Evolutionary conservation across 371 early-diverging fungal genomes (phyloP).

Genomic region (Apophysomyces trapeziformis): DNA sequence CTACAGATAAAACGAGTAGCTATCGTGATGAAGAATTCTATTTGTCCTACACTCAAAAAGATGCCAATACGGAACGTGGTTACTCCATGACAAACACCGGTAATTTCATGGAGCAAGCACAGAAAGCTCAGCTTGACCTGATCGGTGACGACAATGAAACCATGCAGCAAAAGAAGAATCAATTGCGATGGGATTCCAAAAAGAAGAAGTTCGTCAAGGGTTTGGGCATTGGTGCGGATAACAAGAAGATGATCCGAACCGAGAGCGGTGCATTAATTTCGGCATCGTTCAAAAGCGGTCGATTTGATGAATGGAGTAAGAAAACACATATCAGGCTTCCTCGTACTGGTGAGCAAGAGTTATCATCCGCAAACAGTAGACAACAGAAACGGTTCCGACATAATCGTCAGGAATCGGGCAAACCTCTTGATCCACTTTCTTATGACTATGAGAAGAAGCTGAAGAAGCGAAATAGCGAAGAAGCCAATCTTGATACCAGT

Average conservation of each 20-base stretch:
- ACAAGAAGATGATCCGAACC: constrained; percentile 92
- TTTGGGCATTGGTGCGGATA: constrained; percentile 89
- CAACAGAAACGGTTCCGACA: constrained; percentile 64
- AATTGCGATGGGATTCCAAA: constrained; percentile 90
- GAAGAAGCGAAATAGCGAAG: constrained; percentile 60
- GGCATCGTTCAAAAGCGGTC: constrained; percentile 88
- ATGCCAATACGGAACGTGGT: constrained; percentile 89
- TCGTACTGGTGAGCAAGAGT: constrained; percentile 86
- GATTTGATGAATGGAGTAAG: constrained; percentile 88
- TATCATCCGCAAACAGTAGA: constrained; percentile 46
- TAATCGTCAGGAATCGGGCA: constrained; percentile 61
- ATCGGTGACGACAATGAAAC: constrained; percentile 84
- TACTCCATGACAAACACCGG: constrained; percentile 80
- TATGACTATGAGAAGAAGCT: constrained; percentile 70
- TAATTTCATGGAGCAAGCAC: constrained; percentile 84
- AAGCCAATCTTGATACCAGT: constrained; percentile 21
- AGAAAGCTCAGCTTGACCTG: constrained; percentile 78
- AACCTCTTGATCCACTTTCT: constrained; percentile 65
- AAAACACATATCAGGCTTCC: constrained; percentile 82
- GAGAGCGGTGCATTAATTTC: constrained; percentile 91
- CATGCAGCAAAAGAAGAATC: constrained; percentile 55
- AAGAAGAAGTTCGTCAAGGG: constrained; percentile 91
- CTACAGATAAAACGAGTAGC: constrained; percentile 19
- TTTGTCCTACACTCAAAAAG: constrained; percentile 86
- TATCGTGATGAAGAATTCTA: constrained; percentile 89